Evolutionary conservation across 78 protist species (phyloP), one percentile per base, ranked within the genome.

Genomic region (Dictyostelium firmibasis): DNA sequence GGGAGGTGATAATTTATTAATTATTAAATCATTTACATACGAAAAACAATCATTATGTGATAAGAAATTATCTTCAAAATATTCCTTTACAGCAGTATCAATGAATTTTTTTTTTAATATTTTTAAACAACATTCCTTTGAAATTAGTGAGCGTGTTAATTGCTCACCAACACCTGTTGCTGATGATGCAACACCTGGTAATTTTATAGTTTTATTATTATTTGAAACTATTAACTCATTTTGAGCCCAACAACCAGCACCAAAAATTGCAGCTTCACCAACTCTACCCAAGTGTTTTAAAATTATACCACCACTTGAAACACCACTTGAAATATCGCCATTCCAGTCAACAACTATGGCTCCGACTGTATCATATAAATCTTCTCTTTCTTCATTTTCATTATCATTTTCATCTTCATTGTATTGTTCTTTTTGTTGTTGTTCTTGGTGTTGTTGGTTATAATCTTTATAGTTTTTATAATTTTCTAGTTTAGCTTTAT

Each of bases 241-340:
- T 27, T 93, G 88, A 10, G 96, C 96, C 96, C 96, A 93, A 77
- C 96, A 93, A 5, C 96, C 96, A 23, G 92, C 81, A 0, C 92
- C 93, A 75, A 81, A 95, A 0, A 84, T 33, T 11, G 96, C 96
- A 33, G 96, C 97, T 35, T 96, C 96, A 2, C 97, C 97, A 27
- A 96, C 93, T 96, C 97, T 91, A 33, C 97, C 97, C 64, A n/a
- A 9, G 62, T 85, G 92, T 57, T 92, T 93, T 29, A 96, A 27
- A 31, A 96, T 86, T 31, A 93, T 92, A 25, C 97, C 97, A 20
- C 97, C 97, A 96, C 97, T 96, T 9, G 96, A 92, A 18, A 96
- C 97, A 43, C 97, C 97, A 87, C 97, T 35, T 35, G 91, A 36
- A 11, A 92, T 57, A 62, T 47, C 10, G 11, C 97, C 97, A 72